phyloP scores from a whole-genome alignment of 169 alveolate genomes.

The Cryptosporidium muris region DNA sequence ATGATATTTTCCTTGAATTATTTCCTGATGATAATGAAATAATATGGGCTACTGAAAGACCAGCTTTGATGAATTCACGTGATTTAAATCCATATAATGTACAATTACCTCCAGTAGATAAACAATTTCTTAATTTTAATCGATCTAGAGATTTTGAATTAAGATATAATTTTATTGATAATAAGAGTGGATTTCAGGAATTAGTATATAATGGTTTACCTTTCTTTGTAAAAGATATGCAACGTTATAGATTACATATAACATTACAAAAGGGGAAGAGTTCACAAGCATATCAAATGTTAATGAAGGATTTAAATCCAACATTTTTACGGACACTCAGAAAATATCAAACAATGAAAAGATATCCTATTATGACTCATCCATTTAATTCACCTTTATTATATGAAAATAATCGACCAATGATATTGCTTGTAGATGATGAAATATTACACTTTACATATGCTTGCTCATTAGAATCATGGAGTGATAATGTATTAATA shows the following conservation, averaged over 20 bases:
- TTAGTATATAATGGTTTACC: conserved; percentile 45
- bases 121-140: no score
- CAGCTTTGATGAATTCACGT: conserved; percentile 27
- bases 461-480: conserved; percentile 65
- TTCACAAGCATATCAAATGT: conserved; percentile 18
- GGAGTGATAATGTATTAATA: conserved; percentile 70
- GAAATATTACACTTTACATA: conserved; percentile 61
- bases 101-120: conserved; percentile 26
- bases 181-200: conserved; percentile 31
- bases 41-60: conserved; percentile 68
- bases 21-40: conserved; percentile 50
- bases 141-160: no score
- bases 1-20: conserved; percentile 43
- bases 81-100: conserved; percentile 26
- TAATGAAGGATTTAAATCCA: conserved; percentile 29
- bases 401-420: conserved; percentile 42
- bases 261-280: conserved; percentile 53
- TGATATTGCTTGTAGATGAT: conserved; percentile 36
- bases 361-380: conserved; percentile 60
- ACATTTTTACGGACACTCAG: conserved; percentile 37
- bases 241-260: conserved; percentile 44
- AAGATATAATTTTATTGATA: no score
- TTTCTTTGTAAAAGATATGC: conserved; percentile 63
- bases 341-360: conserved; percentile 55
- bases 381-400: conserved; percentile 51